Evolutionary conservation across 805 yeast genomes (phyloP).

Genomic region (Wickerhamomyces rabaulensis): DNA sequence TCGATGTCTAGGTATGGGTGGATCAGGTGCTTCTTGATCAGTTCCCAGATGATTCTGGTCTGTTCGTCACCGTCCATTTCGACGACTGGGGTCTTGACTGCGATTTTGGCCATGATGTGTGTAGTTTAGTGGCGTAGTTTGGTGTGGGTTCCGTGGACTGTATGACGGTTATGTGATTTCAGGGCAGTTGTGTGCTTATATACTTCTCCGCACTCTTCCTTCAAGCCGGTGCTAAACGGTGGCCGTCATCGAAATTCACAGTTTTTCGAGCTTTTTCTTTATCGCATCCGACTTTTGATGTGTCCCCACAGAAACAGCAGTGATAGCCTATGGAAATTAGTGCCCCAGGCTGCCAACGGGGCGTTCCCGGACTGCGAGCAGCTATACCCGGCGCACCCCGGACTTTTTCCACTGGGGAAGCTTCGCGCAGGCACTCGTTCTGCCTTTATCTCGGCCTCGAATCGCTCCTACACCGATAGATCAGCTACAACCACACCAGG

Average conservation of each 20-base stretch:
- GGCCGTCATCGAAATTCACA: neutral
- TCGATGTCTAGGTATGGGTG: constrained; percentile 83
- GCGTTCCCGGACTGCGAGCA: neutral
- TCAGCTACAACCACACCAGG: no score
- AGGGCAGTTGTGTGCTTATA: neutral
- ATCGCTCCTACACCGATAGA: no score
- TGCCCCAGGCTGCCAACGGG: neutral
- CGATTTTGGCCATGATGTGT: constrained; percentile 44
- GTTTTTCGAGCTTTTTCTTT: neutral
- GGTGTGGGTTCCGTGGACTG: neutral
- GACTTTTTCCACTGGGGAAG: neutral
- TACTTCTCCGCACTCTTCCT: neutral
- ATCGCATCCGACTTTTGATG: neutral
- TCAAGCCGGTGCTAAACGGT: neutral
- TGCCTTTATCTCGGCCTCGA: no score
- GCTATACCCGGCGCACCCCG: neutral
- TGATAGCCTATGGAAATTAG: neutral
- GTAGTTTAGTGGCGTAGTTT: neutral
- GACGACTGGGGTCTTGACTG: constrained; percentile 83
- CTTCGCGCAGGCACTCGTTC: neutral
- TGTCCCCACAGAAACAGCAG: neutral
- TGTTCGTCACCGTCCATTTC: constrained; percentile 98
- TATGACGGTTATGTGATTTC: neutral
- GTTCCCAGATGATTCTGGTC: constrained; percentile 94
- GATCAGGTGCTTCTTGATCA: constrained; percentile 81